These are phyloP conservation scores for Solanum hybrid DNA, from an alignment of 305 asterid genomes.

Conservation along the genomic window DNA sequence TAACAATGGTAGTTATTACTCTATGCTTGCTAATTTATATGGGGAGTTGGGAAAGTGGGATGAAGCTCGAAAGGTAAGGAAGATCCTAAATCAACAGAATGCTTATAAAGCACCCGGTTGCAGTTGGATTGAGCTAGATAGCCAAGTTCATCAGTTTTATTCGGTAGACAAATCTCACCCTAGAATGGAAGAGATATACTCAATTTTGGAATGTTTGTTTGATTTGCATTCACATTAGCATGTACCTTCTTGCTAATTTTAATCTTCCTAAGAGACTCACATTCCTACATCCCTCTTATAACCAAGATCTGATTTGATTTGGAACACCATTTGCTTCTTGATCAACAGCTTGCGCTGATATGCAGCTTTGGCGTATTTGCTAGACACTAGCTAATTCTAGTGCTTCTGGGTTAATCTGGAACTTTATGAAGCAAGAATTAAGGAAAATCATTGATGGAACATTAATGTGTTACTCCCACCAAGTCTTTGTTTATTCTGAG, in stretches of 20 bases:
- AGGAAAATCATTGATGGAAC: neutral
- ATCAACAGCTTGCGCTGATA: neutral
- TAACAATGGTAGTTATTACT: slow-evolving; percentile 48
- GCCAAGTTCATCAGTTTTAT: slow-evolving; percentile 34
- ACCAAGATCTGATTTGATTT: neutral
- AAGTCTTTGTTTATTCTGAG: neutral
- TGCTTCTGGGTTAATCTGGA: neutral
- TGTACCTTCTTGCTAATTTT: neutral
- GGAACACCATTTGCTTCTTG: neutral
- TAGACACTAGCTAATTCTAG: neutral
- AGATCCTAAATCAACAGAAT: slow-evolving; percentile 26
- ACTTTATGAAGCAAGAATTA: neutral
- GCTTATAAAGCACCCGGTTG: slow-evolving; percentile 52
- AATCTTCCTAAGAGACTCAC: neutral
- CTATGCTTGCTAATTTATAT: slow-evolving; percentile 62
- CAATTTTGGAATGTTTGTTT: slow-evolving; percentile 35
- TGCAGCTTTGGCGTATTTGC: neutral
- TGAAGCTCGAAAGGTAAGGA: slow-evolving; percentile 43
- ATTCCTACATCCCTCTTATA: neutral
- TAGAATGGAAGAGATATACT: slow-evolving; percentile 43
- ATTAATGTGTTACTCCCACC: neutral
- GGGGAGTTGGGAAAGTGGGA: slow-evolving; percentile 71
- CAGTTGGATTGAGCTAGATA: slow-evolving; percentile 75
- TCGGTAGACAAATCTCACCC: slow-evolving; percentile 64
- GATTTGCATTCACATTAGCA: neutral